phyloP scores from a whole-genome alignment of 306 rosid genomes.

The Pyrus pyrifolia region DNA sequence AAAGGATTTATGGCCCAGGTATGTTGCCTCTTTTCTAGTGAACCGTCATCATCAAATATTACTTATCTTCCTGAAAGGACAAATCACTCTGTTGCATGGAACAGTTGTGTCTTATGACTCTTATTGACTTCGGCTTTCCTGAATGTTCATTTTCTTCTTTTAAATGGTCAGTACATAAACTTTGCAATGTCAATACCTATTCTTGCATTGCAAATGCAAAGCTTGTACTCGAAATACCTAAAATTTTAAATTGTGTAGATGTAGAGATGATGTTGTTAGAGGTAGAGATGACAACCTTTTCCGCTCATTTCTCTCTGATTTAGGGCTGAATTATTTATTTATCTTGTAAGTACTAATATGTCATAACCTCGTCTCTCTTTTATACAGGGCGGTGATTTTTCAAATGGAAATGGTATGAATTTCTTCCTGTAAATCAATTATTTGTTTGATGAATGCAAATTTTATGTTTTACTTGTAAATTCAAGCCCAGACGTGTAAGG shows the following conservation, averaged over 20 bases:
- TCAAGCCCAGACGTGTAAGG: conserved; percentile 28
- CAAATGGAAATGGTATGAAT: conserved; percentile 80
- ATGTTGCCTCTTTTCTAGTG: conserved; percentile 24
- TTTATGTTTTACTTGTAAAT: conserved; percentile 22
- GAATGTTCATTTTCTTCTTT: background rate
- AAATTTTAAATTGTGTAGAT: background rate
- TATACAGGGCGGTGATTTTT: conserved; percentile 93
- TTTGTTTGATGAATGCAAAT: conserved; percentile 17
- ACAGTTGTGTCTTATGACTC: background rate
- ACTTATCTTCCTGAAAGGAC: background rate
- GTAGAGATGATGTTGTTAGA: background rate
- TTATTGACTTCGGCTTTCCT: background rate
- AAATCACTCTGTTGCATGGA: background rate
- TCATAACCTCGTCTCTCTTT: background rate
- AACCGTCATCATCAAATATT: background rate
- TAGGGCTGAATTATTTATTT: background rate
- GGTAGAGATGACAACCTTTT: background rate
- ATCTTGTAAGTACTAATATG: background rate
- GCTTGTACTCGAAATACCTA: background rate
- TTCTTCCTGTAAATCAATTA: conserved; percentile 12
- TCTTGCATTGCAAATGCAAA: too few species aligned
- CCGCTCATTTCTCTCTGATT: background rate
- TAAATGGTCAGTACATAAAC: background rate
- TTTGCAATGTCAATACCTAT: background rate
- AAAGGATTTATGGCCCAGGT: conserved; percentile 98